Base-by-base conservation (phyloP, 257 asterid genomes). In the Rubia yunnanensis region DNA sequence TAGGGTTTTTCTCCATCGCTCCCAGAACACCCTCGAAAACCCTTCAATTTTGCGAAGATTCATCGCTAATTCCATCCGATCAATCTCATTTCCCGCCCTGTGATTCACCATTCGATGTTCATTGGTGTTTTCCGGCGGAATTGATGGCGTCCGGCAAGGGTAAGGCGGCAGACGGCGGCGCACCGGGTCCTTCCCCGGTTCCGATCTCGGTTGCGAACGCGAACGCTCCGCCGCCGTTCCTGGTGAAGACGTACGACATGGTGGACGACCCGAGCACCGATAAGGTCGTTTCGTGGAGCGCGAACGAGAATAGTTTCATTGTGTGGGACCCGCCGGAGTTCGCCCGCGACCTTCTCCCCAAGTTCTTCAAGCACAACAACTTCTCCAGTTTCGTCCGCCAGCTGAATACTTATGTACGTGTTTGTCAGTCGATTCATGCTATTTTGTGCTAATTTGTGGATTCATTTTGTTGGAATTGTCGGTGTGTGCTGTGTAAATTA, bases 301-400 rank as follows among this genome's bases (percentile, higher is more conserved):
- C 80, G 20, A 79, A 82, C 13, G 81, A 84, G 56, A 88, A 86
- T 60, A 88, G 90, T 67, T 88, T 88, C 70, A 77, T 88, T 61
- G 92, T 88, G 32, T 86, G 90, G 92, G 96, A 88, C 67, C 86
- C 95, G 11, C 86, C 91, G 22, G 92, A 82, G 77, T 86, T 89
- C 64, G 87, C 87, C 9, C 79, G 66, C 41, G 83, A 79, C 49
- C 77, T 88, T 77, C 77, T 88, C 53, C 96, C 96, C 0, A 85
- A 85, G 72, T 80, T 81, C 71, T 89, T 86, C 73, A 89, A 89
- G 89, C 96, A 88, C 73, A 88, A 81, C 50, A 88, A 88, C 72
- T 88, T 84, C 81, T 86, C 96, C 76, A 88, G 96, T 73, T 88
- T 88, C 56, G 91, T 88, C 71, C 89, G 92, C 49, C 76, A 77